These are phyloP conservation scores for Auricularia sp. DNA, from an alignment of 768 basidiomycete genomes.

Conservation along the genomic window DNA sequence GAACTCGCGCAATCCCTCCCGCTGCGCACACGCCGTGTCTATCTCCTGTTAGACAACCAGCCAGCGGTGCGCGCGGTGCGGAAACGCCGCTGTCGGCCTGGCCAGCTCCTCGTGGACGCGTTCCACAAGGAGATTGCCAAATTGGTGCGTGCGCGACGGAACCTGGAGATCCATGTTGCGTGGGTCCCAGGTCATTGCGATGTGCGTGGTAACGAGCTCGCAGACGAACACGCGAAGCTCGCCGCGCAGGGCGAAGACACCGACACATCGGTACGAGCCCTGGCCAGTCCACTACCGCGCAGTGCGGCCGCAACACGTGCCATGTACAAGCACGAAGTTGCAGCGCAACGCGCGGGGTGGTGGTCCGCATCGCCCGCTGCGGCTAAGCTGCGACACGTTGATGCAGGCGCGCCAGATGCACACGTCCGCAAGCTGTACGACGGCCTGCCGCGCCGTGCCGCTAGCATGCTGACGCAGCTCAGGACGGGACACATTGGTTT, in stretches of 20 bases:
- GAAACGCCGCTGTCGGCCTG: not conserved
- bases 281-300: not conserved
- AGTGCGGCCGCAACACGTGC: not conserved
- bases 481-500: conserved; percentile 9
- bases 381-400: not conserved
- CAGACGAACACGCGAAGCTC: not conserved
- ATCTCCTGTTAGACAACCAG: not conserved
- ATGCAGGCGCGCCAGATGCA: not conserved
- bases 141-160: not conserved
- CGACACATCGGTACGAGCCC: not conserved
- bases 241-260: not conserved
- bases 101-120: not conserved
- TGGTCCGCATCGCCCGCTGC: not conserved
- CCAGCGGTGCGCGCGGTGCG: not conserved
- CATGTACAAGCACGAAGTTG: not conserved
- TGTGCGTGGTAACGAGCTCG: not conserved
- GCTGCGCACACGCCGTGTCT: no score
- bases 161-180: not conserved
- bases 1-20: not conserved
- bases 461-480: conserved; percentile 7
- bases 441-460: not conserved
- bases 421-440: not conserved
- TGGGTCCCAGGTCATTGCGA: not conserved
- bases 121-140: not conserved
- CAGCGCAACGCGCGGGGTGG: not conserved